Conservation (phyloP, 352 stramenopile species). For the Pythium monospermum region DNA sequence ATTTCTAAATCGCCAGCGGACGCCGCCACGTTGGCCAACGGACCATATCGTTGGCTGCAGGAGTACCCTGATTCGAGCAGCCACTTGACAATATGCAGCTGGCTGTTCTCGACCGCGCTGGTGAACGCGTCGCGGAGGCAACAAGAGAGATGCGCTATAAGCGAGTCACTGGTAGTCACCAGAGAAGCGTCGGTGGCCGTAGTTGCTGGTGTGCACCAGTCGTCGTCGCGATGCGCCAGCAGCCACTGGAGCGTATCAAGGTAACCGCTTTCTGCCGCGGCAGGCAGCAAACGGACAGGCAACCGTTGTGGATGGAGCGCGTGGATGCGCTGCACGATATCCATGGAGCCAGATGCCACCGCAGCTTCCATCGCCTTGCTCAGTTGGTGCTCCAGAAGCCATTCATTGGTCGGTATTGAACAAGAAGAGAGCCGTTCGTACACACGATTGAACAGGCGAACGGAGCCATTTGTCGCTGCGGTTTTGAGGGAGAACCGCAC, state of each 20-base stretch:
- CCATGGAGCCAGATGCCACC: neutral
- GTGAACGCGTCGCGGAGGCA: constrained; percentile 3
- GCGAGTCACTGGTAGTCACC: too few species aligned
- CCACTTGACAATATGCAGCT: constrained; percentile 4
- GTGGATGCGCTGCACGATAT: constrained; percentile 8
- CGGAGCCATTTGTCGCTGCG: neutral
- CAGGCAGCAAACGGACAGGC: neutral
- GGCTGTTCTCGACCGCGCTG: neutral
- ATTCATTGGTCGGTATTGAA: neutral
- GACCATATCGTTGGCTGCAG: neutral
- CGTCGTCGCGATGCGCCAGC: constrained; percentile 7
- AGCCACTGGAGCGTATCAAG: constrained; percentile 9
- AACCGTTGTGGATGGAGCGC: neutral
- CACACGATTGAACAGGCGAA: constrained; percentile 6
- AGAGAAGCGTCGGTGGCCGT: neutral
- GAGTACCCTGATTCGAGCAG: constrained; percentile 3
- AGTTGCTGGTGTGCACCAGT: neutral
- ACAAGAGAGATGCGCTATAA: neutral
- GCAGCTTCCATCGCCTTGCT: neutral
- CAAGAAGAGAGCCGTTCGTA: neutral
- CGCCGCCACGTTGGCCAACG: constrained; percentile 1
- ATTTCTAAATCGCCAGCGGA: constrained; percentile 3
- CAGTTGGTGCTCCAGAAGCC: neutral
- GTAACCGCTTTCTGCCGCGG: neutral
- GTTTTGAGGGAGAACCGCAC: neutral